phyloP scores from a whole-genome alignment of 2,329 filamentous ascomycete genomes.

The Pseudogymnoascus sp. region DNA sequence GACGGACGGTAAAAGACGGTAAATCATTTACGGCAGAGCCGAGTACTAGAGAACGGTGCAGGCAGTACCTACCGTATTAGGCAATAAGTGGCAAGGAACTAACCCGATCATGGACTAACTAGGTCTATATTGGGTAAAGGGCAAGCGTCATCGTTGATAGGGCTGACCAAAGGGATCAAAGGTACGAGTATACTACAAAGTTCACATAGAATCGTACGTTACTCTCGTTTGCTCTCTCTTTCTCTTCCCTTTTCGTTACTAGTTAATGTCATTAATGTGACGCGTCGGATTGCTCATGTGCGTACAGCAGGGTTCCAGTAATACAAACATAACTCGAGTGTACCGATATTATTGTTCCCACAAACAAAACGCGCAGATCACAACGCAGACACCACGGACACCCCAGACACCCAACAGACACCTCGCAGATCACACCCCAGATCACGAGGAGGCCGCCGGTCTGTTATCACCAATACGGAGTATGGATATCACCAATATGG shows the following conservation, averaged over 20 bases:
- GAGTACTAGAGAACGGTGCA: neutral
- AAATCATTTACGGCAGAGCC: neutral
- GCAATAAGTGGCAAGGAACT: neutral
- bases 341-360: constrained; percentile 5
- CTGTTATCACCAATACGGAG: neutral
- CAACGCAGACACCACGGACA: neutral
- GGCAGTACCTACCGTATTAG: neutral
- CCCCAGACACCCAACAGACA: neutral
- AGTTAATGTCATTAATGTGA: neutral
- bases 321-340: neutral
- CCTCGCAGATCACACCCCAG: neutral
- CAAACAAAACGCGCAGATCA: neutral
- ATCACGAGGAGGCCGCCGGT: neutral
- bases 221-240: neutral
- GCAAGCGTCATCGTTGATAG: neutral
- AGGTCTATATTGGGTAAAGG: neutral
- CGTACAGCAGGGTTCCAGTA: neutral
- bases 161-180: neutral
- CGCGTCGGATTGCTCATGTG: constrained; percentile 3
- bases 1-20: neutral
- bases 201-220: neutral
- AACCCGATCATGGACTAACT: neutral
- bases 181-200: neutral
- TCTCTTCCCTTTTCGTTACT: neutral
- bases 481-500: constrained; percentile 5